Base-by-base conservation (phyloP, 2,329 filamentous ascomycete genomes). In the Ophiostoma sp. region DNA sequence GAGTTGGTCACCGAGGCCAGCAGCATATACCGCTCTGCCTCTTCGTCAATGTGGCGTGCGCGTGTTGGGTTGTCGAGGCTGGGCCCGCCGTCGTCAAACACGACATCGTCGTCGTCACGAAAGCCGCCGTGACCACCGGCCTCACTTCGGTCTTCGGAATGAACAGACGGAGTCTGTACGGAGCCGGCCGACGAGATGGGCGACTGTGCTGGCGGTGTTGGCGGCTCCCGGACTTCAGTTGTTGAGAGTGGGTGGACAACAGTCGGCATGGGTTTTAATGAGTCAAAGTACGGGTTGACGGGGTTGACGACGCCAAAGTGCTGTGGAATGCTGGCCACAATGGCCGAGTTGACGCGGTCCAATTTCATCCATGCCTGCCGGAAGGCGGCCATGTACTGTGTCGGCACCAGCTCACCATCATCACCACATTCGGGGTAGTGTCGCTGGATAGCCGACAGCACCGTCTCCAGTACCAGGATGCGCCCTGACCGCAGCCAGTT, bases 311-410 rank as follows among this genome's bases (percentile, higher is more conserved):
- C 79, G 42, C 85, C 85, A 59, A 86, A 84, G 75, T 86, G 83
- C 76, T 87, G 85, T 0, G 85, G 85, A 1, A 86, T 82, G 70
- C 82, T 86, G 61, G 85, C 84, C 55, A 83, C 79, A 64, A 87
- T 82, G 36, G 82, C 82, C 59, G 82, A 79, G 70, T 82, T 80
- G 33, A 86, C 79, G 69, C 80, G 80, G 69, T 82, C 79, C 39
- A 87, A 79, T 72, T 82, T 81, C 3, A 80, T 79, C 73, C 79
- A 83, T 25, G 83, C 81, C 22, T 83, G 78, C 36, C 80, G 79
- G 69, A 81, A 77, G 39, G 80, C 81, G 28, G 83, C 75, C 76
- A 77, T 75, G 77, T 78, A 81, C 15, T 71, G 81, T 22, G 71
- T 69, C 0, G 78, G 78, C 33, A 79, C 74, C 8, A 77, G 76